These are phyloP conservation scores for Hemileccinum hortonii DNA, from an alignment of 1,284 basidiomycete species.

Conservation along the genomic window DNA sequence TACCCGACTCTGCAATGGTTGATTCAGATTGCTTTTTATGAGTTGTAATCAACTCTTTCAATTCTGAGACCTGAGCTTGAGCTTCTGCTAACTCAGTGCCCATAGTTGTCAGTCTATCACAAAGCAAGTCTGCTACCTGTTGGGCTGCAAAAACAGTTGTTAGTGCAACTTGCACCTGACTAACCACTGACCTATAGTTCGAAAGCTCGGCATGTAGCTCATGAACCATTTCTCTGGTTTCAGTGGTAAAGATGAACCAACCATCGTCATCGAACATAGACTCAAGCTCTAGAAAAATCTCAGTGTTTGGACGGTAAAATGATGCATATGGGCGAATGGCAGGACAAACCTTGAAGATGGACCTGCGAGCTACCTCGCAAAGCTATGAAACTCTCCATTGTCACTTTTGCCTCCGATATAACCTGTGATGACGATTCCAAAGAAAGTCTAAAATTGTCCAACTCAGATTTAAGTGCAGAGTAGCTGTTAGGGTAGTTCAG, in stretches of 20 bases:
- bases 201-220: conserved; percentile 39
- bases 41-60: conserved; percentile 37
- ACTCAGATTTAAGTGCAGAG: conserved; percentile 23
- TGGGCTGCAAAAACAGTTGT: conserved; percentile 38
- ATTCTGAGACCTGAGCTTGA: conserved; percentile 39
- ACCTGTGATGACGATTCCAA: conserved; percentile 14
- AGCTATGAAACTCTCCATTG: conserved; percentile 19
- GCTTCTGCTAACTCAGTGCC: conserved; percentile 45
- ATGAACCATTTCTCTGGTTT: conserved; percentile 36
- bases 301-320: not conserved
- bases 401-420: conserved; percentile 23
- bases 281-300: conserved; percentile 28
- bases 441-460: conserved; percentile 22
- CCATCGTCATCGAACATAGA: conserved; percentile 34
- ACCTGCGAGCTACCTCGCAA: conserved; percentile 20
- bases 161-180: conserved; percentile 25
- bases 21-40: conserved; percentile 31
- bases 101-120: conserved; percentile 49
- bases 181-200: conserved; percentile 35
- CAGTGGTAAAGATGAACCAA: conserved; percentile 24
- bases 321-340: not conserved
- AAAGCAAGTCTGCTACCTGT: conserved; percentile 52
- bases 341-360: conserved; percentile 25
- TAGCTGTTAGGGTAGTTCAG: conserved; percentile 12
- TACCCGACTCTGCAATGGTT: conserved; percentile 29